Conservation (phyloP, 768 basidiomycete species). For the Auricularia heimuer region DNA sequence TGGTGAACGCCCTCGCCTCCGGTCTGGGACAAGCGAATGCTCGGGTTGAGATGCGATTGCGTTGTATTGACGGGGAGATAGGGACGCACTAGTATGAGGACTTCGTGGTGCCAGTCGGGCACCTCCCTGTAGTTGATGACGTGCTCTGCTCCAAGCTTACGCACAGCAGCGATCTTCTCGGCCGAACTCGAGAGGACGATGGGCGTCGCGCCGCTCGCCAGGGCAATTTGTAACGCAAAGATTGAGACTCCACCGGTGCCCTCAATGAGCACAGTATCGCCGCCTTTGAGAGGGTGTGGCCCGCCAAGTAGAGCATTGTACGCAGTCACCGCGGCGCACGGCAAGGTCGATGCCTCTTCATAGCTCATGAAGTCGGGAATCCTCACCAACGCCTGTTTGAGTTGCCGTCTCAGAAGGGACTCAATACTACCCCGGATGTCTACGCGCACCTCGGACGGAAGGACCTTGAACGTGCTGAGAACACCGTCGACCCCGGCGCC, state of each 20-base stretch:
- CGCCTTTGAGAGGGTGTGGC: constrained; percentile 40
- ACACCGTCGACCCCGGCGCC: constrained; percentile 20
- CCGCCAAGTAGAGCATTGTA: constrained; percentile 47
- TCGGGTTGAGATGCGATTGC: no score
- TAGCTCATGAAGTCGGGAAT: constrained; percentile 54
- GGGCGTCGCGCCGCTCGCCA: constrained; percentile 51
- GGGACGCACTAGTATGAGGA: constrained; percentile 32
- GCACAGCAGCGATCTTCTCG: constrained; percentile 44
- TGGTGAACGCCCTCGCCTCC: constrained; percentile 25
- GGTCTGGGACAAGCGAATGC: constrained; percentile 15
- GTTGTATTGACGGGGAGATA: no score
- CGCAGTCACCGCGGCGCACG: constrained; percentile 45
- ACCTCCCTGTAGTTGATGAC: constrained; percentile 53
- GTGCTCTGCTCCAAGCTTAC: constrained; percentile 41
- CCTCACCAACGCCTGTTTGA: constrained; percentile 27
- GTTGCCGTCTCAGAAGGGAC: no score
- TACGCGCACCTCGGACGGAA: constrained; percentile 33
- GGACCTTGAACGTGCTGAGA: constrained; percentile 41
- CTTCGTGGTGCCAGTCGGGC: constrained; percentile 50
- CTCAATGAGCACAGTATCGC: constrained; percentile 46
- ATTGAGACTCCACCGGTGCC: constrained; percentile 51
- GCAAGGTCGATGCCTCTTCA: constrained; percentile 56
- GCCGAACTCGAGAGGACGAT: constrained; percentile 62
- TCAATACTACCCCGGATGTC: no score
- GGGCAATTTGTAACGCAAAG: constrained; percentile 51